Base-by-base conservation (phyloP, 2,329 filamentous ascomycete species). In the Ascochyta pisi region DNA sequence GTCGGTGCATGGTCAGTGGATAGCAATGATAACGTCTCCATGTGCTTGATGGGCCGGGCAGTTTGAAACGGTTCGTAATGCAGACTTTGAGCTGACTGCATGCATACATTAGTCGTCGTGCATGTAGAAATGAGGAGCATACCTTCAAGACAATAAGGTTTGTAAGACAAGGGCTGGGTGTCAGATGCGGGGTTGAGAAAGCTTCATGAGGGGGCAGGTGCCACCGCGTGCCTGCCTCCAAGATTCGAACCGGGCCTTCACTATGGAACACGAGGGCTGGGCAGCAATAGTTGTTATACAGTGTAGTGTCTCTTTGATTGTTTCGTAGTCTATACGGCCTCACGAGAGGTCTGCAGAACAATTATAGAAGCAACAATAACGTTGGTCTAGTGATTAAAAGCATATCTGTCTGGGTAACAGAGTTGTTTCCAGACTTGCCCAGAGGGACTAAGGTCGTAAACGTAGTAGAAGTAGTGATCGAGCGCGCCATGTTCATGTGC, bases 271-370 rank as follows among this genome's bases (percentile, higher is more conserved):
- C 38, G n/a, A 33, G 15, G 2, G 19, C 38, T 37, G 27, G 19
- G 42, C 38, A 48, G 38, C n/a, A 7, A 34, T 19, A 13, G 10
- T 23, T 19, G n/a, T 33, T 6, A 6, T 43, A 26, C 42, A 23
- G 37, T 50, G 46, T 50, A 41, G 47, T 50, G 41, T 51, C 26
- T 51, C 42, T 50, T 50, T 51, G 53, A 56, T 47, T 39, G 47
- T 43, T 43, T 51, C 47, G 53, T 56, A 56, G 53, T 56, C 53
- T 56, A 56, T 51, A 56, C 53, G 53, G 51, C 42, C 53, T 47
- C 38, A 27, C 8, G 13, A 34, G 33, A 56, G 41, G 42, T 26
- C 38, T 47, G 38, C 26, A 33, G 26, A 51, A 39, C 35, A 46
- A 9, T 38, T 47, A 51, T 56, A 33, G 16, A 56, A 56, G 48